Evolutionary conservation across 441 rosid species (phyloP), one percentile per base, ranked within the genome.

Genomic region (Rhodomyrtus psidioides): DNA sequence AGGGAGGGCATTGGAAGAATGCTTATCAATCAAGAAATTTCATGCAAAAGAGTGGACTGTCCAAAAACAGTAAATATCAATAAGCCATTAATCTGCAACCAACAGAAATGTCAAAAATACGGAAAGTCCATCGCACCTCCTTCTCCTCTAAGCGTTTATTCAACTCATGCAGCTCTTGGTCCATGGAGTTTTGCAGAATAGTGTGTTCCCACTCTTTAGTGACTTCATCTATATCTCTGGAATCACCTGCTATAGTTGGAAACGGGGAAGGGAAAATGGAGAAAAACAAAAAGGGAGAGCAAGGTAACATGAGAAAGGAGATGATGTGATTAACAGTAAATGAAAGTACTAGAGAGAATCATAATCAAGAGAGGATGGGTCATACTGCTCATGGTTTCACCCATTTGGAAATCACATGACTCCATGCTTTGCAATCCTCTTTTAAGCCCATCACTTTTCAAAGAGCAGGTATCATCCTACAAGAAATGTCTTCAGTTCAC

Each of bases 141-240:
- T 98, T 98, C 91, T 96, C 98, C 90, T 98, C 98, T 75, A 98
- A 89, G 76, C 96, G 97, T 82, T 93, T 92, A 89, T 98, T 96
- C 87, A 98, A 88, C 88, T 98, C 99, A 84, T 94, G 94, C 91
- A 98, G 91, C 93, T 98, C 99, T 89, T 95, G 94, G 89, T 98
- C 99, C 98, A 98, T 91, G 30, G 97, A 94, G 88, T 94, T 96
- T 88, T 95, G 99, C 88, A 95, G 88, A 83, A 96, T 93, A 42
- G 95, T 92, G 87, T 98, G 99, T 91, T 98, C 99, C 99, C 99
- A 95, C 90, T 95, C 98, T 89, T 96, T 96, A 24, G 97, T 94
- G 83, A 92, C 96, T 92, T 97, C 99, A 57, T 96, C 99, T 82
- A 94, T 88, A 89, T 96, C 98, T 86, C 90, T 91, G 30, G 97